Percentiles rank a stretch among this genome's conserved stretches.
These are phyloP conservation scores for Fusarium sp. DNA, from an alignment of 2,329 filamentous ascomycete genomes.

Conservation along the genomic window DNA sequence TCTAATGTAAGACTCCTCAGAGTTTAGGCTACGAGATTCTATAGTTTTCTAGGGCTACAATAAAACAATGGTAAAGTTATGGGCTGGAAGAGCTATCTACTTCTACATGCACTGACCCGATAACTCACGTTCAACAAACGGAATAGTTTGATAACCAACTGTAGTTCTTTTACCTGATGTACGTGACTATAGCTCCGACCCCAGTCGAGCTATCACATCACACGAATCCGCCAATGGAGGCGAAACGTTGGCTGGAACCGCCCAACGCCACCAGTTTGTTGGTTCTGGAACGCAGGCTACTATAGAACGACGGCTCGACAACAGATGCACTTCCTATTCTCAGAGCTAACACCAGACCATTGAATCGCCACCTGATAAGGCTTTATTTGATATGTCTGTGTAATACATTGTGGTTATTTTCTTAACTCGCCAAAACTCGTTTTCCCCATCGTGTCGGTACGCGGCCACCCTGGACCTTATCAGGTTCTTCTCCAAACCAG, in stretches of 20 bases:
- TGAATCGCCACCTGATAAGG: not conserved
- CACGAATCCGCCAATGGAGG: not conserved
- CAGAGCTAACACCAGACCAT: not conserved
- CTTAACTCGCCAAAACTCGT: not conserved
- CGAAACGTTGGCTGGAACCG: slow-evolving; percentile 2
- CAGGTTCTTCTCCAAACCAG: not conserved
- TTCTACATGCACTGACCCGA: not conserved
- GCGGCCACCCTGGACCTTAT: not conserved
- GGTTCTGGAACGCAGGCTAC: not conserved
- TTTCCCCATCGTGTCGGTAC: not conserved
- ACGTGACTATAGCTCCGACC: not conserved
- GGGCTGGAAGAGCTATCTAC: no score
- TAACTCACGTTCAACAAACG: not conserved
- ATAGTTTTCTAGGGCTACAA: no score
- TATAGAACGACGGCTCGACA: not conserved
- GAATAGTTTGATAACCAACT: not conserved
- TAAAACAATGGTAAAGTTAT: no score
- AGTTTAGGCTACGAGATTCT: no score
- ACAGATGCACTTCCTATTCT: not conserved
- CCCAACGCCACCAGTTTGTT: not conserved
- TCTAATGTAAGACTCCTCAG: no score
- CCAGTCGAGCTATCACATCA: not conserved
- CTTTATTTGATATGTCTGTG: no score
- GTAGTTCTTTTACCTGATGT: not conserved
- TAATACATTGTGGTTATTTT: no score